These are phyloP conservation scores for Psilocybe subaeruginosa DNA, from an alignment of 768 basidiomycete species.

Conservation along the genomic window DNA sequence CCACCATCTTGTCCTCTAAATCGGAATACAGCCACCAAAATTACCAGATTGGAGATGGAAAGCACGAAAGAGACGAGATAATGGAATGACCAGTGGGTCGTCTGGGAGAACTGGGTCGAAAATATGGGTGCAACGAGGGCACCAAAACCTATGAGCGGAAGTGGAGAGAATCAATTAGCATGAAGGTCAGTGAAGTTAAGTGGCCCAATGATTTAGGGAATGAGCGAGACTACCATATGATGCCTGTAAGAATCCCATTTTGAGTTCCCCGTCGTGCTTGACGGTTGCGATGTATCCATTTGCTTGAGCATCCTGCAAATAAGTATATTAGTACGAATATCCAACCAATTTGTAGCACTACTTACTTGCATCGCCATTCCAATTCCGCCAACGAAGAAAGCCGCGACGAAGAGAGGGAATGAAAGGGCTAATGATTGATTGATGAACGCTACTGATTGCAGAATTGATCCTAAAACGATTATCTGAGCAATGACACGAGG, in stretches of 20 bases:
- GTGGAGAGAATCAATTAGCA: no score
- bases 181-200: no score
- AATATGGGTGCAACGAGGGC: conserved; percentile 74
- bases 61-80: conserved; percentile 71
- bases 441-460: conserved; percentile 54
- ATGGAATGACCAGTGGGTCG: conserved; percentile 73
- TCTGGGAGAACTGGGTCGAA: conserved; percentile 76
- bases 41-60: conserved; percentile 55
- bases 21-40: conserved; percentile 61
- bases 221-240: conserved; percentile 48
- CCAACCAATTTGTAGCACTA: neutral
- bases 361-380: conserved; percentile 49
- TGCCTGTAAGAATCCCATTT: conserved; percentile 57
- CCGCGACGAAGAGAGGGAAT: conserved; percentile 62
- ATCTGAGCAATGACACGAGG: conserved; percentile 8
- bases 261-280: conserved; percentile 53
- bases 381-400: conserved; percentile 43
- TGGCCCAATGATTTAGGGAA: no score
- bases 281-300: conserved; percentile 70
- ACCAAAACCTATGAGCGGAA: conserved; percentile 52
- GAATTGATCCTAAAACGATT: conserved; percentile 41
- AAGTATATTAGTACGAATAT: neutral
- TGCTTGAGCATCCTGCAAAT: conserved; percentile 66
- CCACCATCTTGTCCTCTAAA: conserved; percentile 70
- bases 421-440: conserved; percentile 59